Percentiles rank a stretch among this genome's conserved stretches.
These are phyloP conservation scores for Rosa rugosa DNA, from an alignment of 306 rosid genomes.

Conservation along the genomic window DNA sequence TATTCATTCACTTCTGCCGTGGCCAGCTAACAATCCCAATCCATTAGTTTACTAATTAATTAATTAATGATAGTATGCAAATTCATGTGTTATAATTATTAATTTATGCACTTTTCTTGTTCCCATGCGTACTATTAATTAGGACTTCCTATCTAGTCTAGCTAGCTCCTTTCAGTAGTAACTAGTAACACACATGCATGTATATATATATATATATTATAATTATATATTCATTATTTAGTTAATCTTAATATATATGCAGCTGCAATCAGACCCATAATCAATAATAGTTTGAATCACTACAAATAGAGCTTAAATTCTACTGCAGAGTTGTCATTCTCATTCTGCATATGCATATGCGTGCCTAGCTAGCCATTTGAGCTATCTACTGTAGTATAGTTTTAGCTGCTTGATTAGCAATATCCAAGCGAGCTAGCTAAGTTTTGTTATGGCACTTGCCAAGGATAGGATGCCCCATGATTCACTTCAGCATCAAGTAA, in stretches of 20 bases:
- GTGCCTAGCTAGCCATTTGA: slow-evolving; percentile 15
- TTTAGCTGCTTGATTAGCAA: background rate
- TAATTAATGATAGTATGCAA: background rate
- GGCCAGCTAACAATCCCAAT: slow-evolving; percentile 75
- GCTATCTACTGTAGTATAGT: background rate
- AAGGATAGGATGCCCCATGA: slow-evolving; percentile 36
- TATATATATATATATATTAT: background rate
- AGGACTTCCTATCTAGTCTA: slow-evolving; percentile 22
- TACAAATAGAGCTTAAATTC: slow-evolving; percentile 41
- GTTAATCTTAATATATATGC: background rate
- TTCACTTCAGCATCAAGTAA: slow-evolving; percentile 10
- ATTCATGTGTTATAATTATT: background rate
- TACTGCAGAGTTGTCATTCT: slow-evolving; percentile 22
- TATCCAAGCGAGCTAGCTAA: background rate
- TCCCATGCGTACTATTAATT: slow-evolving; percentile 20
- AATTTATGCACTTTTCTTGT: slow-evolving; percentile 1
- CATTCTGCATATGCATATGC: slow-evolving; percentile 17
- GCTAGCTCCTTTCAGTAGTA: slow-evolving; percentile 10
- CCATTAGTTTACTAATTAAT: slow-evolving; percentile 15
- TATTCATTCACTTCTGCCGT: slow-evolving; percentile 11
- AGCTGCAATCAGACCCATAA: slow-evolving; percentile 30
- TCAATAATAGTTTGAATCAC: slow-evolving; percentile 30
- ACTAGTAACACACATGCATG: slow-evolving; percentile 18
- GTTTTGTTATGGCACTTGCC: slow-evolving; percentile 45
- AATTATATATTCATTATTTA: slow-evolving; percentile 7